Base-by-base conservation (phyloP, 352 stramenopile genomes). In the Pythium pyrilobum region DNA sequence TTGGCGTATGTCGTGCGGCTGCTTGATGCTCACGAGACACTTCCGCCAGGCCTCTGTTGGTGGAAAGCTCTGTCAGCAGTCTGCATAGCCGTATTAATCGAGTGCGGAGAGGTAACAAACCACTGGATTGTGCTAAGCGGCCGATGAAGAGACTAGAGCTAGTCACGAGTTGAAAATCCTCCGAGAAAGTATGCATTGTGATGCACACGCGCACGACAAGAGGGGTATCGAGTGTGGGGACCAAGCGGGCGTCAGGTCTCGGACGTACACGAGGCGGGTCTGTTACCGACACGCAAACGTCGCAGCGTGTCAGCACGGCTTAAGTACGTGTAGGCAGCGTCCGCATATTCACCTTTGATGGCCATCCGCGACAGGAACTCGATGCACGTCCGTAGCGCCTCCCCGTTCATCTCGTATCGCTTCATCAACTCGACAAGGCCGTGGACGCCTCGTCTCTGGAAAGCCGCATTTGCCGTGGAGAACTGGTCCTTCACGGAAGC, bases 131-230 rank as follows among this genome's bases (percentile, higher is more conserved):
- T 12, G 71, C 72, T 5, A 85, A 66, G 5, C 64, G 70, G 24
- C 77, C 77, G 46, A 85, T 66, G 21, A 85, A 61, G 28, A 77
- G 33, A 36, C 74, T 72, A 0, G 52, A 59, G 31, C 75, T 49
- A 1, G 62, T 60, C 38, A 75, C 69, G 2, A 88, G 57, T 4
- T 54, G 15, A 34, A 59, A 70, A 24, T 87, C 71, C 23, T 66
- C 62, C 21, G 71, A 68, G 42, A 86, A 90, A 40, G 66, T 74
- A 7, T 72, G 40, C 59, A 85, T 74, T 1, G 79, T 72, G n/a
- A 53, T 41, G 21, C 64, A 56, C 37, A 75, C 60, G n/a, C n/a
- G n/a, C n/a, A 70, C 33, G 10, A 81, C 46, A 18, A 64, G 41
- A 4, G 42, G 54, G 11, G 71, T 43, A 41, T 81, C 59, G 7